These are phyloP conservation scores for Wallacemonas sp. DNA, from an alignment of 208 protist genomes.

Conservation along the genomic window DNA sequence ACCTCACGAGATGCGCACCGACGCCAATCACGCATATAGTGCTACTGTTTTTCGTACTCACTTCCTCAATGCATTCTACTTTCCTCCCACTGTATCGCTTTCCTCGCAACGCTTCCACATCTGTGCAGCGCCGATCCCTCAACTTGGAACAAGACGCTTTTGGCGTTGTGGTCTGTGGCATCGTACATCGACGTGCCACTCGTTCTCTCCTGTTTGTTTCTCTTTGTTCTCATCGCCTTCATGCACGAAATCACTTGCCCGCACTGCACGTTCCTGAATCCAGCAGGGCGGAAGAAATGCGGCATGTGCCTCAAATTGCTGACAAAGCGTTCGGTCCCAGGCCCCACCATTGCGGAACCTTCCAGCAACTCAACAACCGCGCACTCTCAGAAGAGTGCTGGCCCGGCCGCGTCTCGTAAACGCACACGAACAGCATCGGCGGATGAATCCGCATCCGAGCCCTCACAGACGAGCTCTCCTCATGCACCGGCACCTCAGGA, in stretches of 20 bases:
- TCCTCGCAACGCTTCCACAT: no score
- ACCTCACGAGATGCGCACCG: no score
- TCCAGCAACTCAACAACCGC: background rate
- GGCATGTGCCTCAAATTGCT: conserved; percentile 57
- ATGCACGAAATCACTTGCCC: conserved; percentile 30
- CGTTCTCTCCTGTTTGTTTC: conserved; percentile 11
- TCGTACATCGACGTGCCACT: no score
- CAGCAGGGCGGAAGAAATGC: conserved; percentile 38
- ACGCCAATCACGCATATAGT: no score
- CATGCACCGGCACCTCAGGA: conserved; percentile 31
- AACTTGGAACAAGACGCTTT: no score
- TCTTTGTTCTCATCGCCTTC: conserved; percentile 8
- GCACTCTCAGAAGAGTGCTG: background rate
- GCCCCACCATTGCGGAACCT: background rate
- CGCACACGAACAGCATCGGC: conserved; percentile 24
- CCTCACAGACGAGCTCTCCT: no score
- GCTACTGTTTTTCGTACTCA: no score
- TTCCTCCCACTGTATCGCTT: no score
- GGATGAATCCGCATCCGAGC: no score
- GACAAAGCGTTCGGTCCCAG: conserved; percentile 9
- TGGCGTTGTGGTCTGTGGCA: no score
- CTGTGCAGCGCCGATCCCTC: no score
- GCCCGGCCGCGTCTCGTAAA: conserved; percentile 3
- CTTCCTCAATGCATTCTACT: no score
- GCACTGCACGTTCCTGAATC: conserved; percentile 72